Evolutionary conservation across 768 basidiomycete species (phyloP).

Genomic region (Trametes meyenii): DNA sequence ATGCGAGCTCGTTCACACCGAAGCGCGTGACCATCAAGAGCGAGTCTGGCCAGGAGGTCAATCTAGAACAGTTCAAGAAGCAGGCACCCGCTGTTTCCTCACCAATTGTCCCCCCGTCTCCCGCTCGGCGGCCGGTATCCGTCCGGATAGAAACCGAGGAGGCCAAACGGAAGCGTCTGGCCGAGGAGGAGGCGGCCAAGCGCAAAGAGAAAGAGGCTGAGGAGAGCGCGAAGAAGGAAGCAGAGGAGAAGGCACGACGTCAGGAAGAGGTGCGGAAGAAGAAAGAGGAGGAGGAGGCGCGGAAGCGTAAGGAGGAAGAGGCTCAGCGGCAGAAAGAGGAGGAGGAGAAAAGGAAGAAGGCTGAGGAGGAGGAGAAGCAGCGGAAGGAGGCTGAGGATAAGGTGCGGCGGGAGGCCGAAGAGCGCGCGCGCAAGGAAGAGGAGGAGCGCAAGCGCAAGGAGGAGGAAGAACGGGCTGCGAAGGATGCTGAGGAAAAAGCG

Average conservation of each 20-base stretch:
- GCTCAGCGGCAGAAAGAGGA: constrained; percentile 39
- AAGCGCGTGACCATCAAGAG: constrained; percentile 55
- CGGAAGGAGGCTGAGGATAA: constrained; percentile 43
- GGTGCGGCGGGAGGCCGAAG: constrained; percentile 37
- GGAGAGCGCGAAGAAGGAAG: constrained; percentile 50
- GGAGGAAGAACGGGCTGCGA: constrained; percentile 40
- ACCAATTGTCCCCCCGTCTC: constrained; percentile 42
- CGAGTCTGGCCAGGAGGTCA: constrained; percentile 65
- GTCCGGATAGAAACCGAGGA: constrained; percentile 71
- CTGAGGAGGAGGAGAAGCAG: constrained; percentile 42
- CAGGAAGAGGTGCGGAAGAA: constrained; percentile 31
- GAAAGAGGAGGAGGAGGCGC: constrained; percentile 37
- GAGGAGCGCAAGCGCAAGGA: constrained; percentile 42
- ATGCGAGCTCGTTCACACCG: constrained; percentile 67
- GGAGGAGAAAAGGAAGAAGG: constrained; percentile 40
- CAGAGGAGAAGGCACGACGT: constrained; percentile 34
- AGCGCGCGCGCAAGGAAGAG: constrained; percentile 44
- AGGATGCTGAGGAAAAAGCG: constrained; percentile 41
- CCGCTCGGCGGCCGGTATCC: constrained; percentile 36
- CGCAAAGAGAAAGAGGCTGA: constrained; percentile 40
- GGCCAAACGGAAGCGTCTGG: constrained; percentile 52
- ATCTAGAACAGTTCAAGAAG: constrained; percentile 55
- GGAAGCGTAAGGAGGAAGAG: constrained; percentile 57
- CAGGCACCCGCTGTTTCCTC: constrained; percentile 47
- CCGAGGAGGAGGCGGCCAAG: constrained; percentile 42